phyloP scores from a whole-genome alignment of 1,284 basidiomycete genomes.

The Pascua sp. region DNA sequence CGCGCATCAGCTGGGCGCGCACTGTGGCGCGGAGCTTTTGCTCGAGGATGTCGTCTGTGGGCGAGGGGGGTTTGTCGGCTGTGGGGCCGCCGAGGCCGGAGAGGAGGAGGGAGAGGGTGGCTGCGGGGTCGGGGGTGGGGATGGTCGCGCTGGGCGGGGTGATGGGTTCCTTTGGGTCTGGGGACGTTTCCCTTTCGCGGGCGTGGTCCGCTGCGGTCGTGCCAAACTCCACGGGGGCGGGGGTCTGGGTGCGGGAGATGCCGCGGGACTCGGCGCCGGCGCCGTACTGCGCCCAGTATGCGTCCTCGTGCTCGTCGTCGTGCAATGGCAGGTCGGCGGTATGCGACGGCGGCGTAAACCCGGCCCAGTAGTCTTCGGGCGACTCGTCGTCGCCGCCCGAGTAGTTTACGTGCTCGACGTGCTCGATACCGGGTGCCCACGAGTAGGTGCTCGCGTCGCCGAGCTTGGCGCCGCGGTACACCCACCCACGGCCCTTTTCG shows the following conservation, averaged over 20 bases:
- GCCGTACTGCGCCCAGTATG: slow-evolving; percentile 44
- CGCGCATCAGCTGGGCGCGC: slow-evolving; percentile 19
- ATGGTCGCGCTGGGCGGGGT: slow-evolving; percentile 7
- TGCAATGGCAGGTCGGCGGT: slow-evolving; percentile 2
- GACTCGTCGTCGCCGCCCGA: slow-evolving; percentile 4
- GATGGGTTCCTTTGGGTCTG: slow-evolving; percentile 2
- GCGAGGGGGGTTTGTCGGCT: background rate
- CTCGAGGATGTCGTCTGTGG: slow-evolving; percentile 12
- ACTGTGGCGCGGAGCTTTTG: slow-evolving; percentile 24
- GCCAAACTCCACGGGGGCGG: too few species aligned
- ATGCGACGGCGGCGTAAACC: slow-evolving; percentile 19
- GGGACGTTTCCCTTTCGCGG: too few species aligned
- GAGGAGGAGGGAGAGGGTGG: slow-evolving; percentile 11
- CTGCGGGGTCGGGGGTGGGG: slow-evolving; percentile 4
- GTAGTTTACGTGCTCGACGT: slow-evolving; percentile 4
- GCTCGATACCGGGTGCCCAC: slow-evolving; percentile 7
- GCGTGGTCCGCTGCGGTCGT: too few species aligned
- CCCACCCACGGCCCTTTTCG: slow-evolving; percentile 32
- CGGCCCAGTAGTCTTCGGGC: slow-evolving; percentile 34
- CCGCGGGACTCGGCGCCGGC: slow-evolving; percentile 4
- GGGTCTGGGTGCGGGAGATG: background rate
- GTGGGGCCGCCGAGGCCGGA: background rate
- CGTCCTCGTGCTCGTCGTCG: slow-evolving; percentile 27
- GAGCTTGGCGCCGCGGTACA: slow-evolving; percentile 25
- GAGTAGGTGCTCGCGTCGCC: background rate